phyloP scores from a whole-genome alignment of 2,329 filamentous ascomycete genomes.

The Penicillium sp. region DNA sequence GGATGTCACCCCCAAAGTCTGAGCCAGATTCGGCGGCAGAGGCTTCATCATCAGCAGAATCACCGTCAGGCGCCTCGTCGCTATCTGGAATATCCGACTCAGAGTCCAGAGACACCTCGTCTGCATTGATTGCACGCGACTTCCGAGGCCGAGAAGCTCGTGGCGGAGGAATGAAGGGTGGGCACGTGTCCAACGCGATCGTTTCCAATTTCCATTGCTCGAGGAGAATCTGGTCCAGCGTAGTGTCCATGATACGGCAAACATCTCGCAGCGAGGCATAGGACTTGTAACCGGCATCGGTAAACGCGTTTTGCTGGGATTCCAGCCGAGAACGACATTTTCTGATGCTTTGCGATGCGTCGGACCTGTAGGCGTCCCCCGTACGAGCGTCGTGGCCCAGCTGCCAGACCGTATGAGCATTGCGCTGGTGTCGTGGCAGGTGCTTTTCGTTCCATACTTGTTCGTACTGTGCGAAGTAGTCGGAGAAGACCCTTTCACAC shows the following conservation, averaged over 20 bases:
- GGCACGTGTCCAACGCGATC: constrained; percentile 39
- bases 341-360: constrained; percentile 24
- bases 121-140: not conserved
- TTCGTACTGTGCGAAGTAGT: constrained; percentile 55
- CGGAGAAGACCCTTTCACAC: constrained; percentile 56
- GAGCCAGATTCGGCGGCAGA: not conserved
- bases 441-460: constrained; percentile 62
- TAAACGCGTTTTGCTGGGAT: constrained; percentile 54
- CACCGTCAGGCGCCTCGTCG: not conserved
- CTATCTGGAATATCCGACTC: constrained; percentile 4
- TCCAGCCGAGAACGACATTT: not conserved
- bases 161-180: constrained; percentile 27
- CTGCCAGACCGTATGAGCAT: constrained; percentile 65
- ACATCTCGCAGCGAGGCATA: constrained; percentile 57
- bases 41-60: not conserved
- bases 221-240: constrained; percentile 59
- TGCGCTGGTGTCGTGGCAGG: constrained; percentile 57
- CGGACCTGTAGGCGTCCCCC: constrained; percentile 36
- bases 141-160: constrained; percentile 15
- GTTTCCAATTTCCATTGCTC: constrained; percentile 49
- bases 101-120: not conserved
- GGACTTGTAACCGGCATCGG: constrained; percentile 55
- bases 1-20: not conserved
- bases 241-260: constrained; percentile 64
- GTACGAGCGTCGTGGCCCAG: constrained; percentile 49